Percentiles rank a stretch among this genome's conserved stretches.
phyloP scores from a whole-genome alignment of 805 yeast genomes.

The Nakazawaea anatomiae region DNA sequence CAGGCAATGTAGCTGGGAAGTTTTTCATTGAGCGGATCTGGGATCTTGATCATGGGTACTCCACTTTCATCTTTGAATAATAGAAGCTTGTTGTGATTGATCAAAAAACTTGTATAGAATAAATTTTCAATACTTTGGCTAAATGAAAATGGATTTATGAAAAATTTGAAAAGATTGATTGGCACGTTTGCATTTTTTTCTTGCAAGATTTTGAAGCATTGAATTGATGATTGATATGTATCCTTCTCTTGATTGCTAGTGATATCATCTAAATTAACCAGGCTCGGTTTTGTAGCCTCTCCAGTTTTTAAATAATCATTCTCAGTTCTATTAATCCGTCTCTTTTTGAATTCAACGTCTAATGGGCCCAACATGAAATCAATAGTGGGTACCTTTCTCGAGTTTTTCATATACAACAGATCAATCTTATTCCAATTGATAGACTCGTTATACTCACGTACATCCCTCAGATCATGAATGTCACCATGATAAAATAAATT shows the following conservation, averaged over 20 bases:
- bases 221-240: conserved; percentile 59
- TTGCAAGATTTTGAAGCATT: conserved; percentile 38
- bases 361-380: conserved; percentile 73
- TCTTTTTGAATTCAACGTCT: conserved; percentile 48
- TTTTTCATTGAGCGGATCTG: conserved; percentile 15
- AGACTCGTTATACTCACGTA: conserved; percentile 30
- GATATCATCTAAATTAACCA: conserved; percentile 46
- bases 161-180: conserved; percentile 57
- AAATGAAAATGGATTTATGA: conserved; percentile 72
- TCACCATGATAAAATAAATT: conserved; percentile 14
- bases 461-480: conserved; percentile 14
- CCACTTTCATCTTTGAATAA: conserved; percentile 44
- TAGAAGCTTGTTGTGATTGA: conserved; percentile 62
- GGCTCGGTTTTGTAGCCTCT: conserved; percentile 45
- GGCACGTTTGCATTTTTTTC: conserved; percentile 27
- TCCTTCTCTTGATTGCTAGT: conserved; percentile 43
- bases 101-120: conserved; percentile 75
- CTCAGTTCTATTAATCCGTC: conserved; percentile 25
- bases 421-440: conserved; percentile 62
- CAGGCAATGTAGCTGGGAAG: conserved; percentile 10
- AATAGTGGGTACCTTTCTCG: conserved; percentile 40
- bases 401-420: conserved; percentile 37
- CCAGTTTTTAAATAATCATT: conserved; percentile 37
- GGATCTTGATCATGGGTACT: conserved; percentile 24
- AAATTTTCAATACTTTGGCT: conserved; percentile 78